phyloP scores from a whole-genome alignment of 805 yeast genomes.

The Deakozyma indianensis region DNA sequence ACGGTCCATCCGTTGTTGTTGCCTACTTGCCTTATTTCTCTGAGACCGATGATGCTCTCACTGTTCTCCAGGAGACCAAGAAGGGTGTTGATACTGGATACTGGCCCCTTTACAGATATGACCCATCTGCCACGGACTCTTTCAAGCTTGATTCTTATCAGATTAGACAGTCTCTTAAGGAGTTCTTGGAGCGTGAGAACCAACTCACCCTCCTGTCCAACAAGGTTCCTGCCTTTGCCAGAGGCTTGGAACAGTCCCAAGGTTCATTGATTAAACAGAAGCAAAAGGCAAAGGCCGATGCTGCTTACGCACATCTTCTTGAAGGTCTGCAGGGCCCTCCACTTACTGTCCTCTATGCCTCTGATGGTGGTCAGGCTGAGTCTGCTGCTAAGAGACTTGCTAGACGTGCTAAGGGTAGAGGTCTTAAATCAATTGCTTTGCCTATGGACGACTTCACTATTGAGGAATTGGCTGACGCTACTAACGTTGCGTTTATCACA shows the following conservation, averaged over 20 bases:
- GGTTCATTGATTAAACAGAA: constrained; percentile 44
- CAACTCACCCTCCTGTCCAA: constrained; percentile 62
- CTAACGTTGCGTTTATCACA: constrained; percentile 51
- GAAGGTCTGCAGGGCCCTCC: constrained; percentile 92
- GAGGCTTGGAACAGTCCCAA: constrained; percentile 50
- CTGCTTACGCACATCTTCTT: constrained; percentile 59
- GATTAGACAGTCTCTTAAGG: constrained; percentile 59
- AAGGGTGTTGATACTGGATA: constrained; percentile 84
- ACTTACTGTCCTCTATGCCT: constrained; percentile 68
- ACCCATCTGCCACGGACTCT: constrained; percentile 41
- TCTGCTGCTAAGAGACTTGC: constrained; percentile 65
- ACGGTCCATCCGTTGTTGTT: constrained; percentile 83
- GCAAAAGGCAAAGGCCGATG: constrained; percentile 56
- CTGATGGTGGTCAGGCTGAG: constrained; percentile 87
- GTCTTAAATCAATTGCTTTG: constrained; percentile 48
- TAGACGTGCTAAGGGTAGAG: constrained; percentile 67
- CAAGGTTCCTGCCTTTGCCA: constrained; percentile 59
- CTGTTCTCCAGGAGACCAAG: constrained; percentile 75
- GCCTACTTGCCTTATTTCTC: constrained; percentile 72
- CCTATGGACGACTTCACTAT: constrained; percentile 60
- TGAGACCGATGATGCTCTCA: constrained; percentile 50
- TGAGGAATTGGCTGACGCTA: constrained; percentile 61
- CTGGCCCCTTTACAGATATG: constrained; percentile 88
- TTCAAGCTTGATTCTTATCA: constrained; percentile 79
- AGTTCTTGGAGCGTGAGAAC: constrained; percentile 81